phyloP scores from a whole-genome alignment of 441 rosid genomes.

The Arabidopsis hybrid region DNA sequence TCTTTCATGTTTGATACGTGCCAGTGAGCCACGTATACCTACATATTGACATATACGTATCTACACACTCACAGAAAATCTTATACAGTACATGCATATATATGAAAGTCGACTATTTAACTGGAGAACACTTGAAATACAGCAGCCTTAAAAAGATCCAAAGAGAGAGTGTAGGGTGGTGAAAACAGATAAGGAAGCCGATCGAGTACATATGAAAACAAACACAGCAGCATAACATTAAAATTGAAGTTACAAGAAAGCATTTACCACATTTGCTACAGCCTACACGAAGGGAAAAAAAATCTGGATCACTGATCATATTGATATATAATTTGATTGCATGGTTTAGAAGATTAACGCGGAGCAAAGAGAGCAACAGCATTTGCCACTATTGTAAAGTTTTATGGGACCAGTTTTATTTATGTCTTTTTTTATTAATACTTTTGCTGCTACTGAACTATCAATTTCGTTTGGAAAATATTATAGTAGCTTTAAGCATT shows the following conservation, averaged over 20 bases:
- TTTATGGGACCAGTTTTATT: slow-evolving; percentile 30
- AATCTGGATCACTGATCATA: not conserved
- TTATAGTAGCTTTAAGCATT: slow-evolving; percentile 30
- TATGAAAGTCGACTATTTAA: no score
- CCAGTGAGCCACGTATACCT: no score
- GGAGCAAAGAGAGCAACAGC: not conserved
- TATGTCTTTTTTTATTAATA: slow-evolving; percentile 11
- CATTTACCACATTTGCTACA: not conserved
- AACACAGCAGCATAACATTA: no score
- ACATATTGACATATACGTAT: no score
- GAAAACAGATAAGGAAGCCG: no score
- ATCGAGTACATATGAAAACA: no score
- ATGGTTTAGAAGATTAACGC: slow-evolving; percentile 14
- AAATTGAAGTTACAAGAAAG: not conserved
- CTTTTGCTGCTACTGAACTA: slow-evolving; percentile 34
- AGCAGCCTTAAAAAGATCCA: no score
- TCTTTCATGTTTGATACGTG: no score
- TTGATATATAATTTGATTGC: slow-evolving; percentile 4
- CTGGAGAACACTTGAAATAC: no score
- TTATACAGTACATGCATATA: no score
- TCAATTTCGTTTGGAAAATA: slow-evolving; percentile 33
- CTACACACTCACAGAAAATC: no score
- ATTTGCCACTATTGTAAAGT: slow-evolving; percentile 34
- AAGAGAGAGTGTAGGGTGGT: no score
- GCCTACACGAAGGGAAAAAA: not conserved